A percentile compares a stretch with the other conserved stretches of the same genome.
Evolutionary conservation across 768 basidiomycete genomes (phyloP).

Genomic region (Collybiopsis luxurians): DNA sequence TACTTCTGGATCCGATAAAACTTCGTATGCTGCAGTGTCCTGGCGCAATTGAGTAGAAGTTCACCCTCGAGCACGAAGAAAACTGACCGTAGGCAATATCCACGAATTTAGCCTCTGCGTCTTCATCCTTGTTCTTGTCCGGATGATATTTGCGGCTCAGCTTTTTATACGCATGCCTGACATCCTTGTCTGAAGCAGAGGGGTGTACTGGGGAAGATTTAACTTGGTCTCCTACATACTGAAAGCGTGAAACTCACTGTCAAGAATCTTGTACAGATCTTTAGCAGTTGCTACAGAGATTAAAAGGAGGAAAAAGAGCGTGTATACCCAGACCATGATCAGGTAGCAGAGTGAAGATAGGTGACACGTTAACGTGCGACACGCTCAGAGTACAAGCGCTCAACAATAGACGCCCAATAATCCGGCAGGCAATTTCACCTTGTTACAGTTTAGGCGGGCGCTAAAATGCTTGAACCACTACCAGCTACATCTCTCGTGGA

Average conservation of each 20-base stretch:
- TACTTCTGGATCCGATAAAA: constrained; percentile 85
- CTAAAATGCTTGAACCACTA: background rate
- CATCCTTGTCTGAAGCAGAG: constrained; percentile 84
- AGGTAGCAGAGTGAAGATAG: background rate
- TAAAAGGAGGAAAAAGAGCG: constrained; percentile 34
- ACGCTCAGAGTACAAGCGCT: no score
- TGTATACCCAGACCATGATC: constrained; percentile 4
- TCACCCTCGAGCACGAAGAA: background rate
- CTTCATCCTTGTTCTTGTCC: constrained; percentile 89
- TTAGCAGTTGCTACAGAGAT: constrained; percentile 46
- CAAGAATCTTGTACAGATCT: constrained; percentile 82
- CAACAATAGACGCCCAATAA: background rate
- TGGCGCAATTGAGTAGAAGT: constrained; percentile 3
- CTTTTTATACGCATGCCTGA: constrained; percentile 89
- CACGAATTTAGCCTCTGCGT: constrained; percentile 83
- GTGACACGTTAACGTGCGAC: background rate
- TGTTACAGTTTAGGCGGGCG: background rate
- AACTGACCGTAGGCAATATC: constrained; percentile 83
- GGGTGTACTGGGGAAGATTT: constrained; percentile 47
- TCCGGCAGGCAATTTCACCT: background rate
- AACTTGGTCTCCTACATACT: no score
- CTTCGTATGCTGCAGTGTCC: constrained; percentile 73
- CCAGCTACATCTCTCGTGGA: no score
- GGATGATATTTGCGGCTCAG: constrained; percentile 89
- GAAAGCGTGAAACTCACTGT: constrained; percentile 51